phyloP scores from a whole-genome alignment of 2,329 filamentous ascomycete species.

The Fusarium nygamai region DNA sequence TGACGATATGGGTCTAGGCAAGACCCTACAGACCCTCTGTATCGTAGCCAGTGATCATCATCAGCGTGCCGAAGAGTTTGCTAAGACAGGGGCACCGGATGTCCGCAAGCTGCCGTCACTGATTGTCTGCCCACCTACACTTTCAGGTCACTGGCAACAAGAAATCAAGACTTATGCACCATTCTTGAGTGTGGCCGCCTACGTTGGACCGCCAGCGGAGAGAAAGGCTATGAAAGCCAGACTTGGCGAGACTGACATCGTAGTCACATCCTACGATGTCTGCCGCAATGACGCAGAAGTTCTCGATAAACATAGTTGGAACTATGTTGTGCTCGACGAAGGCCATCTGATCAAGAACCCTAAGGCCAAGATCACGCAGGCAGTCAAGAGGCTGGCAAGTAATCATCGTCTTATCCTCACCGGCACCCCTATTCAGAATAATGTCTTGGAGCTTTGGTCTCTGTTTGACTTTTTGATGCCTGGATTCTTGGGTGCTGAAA shows the following conservation, averaged over 20 bases:
- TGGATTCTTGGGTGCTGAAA: constrained; percentile 91
- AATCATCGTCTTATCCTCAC: constrained; percentile 97
- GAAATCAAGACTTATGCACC: constrained; percentile 96
- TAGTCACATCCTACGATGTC: constrained; percentile 98
- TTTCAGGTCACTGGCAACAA: constrained; percentile 98
- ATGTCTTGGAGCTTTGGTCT: constrained; percentile 96
- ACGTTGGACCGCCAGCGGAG: constrained; percentile 88
- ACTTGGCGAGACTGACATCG: constrained; percentile 84
- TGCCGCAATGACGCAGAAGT: constrained; percentile 95
- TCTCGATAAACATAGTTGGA: constrained; percentile 87
- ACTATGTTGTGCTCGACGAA: constrained; percentile 96
- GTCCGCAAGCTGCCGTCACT: constrained; percentile 84
- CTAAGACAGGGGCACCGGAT: constrained; percentile 82
- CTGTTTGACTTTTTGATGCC: constrained; percentile 99
- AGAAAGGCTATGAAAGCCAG: constrained; percentile 75
- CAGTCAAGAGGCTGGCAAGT: constrained; percentile 87
- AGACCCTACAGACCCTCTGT: constrained; percentile 96
- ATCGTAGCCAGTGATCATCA: constrained; percentile 99
- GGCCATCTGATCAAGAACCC: constrained; percentile 99
- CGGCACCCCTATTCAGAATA: constrained; percentile 97
- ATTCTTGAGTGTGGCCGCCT: constrained; percentile 88
- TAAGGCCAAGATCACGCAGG: constrained; percentile 92
- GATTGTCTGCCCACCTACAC: constrained; percentile 94
- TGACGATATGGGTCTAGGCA: constrained; percentile 98
- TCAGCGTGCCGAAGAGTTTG: constrained; percentile 88